These are phyloP conservation scores for Catunica adiposa DNA, from an alignment of 2,329 filamentous ascomycete species.

Conservation along the genomic window DNA sequence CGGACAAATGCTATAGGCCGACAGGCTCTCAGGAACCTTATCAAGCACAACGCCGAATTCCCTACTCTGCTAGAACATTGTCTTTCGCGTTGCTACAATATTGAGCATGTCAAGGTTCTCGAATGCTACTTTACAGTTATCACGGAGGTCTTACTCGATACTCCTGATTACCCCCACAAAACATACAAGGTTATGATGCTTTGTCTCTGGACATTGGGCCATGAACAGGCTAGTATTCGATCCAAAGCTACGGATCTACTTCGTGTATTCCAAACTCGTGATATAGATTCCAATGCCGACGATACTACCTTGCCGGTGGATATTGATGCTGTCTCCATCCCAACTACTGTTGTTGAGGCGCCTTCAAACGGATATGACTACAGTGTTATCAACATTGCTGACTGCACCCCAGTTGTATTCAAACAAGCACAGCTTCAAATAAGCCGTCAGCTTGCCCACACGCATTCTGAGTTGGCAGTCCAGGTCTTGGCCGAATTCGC, in stretches of 20 bases:
- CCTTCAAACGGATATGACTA: neutral
- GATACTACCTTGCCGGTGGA: neutral
- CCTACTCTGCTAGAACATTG: conserved; percentile 75
- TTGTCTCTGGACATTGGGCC: conserved; percentile 81
- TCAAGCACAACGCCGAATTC: conserved; percentile 78
- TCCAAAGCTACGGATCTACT: conserved; percentile 75
- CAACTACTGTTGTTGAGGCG: neutral
- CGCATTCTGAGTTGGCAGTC: conserved; percentile 79
- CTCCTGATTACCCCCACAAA: conserved; percentile 64
- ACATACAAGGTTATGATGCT: conserved; percentile 86
- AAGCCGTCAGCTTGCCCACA: conserved; percentile 73
- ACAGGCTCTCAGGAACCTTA: conserved; percentile 73
- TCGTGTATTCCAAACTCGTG: conserved; percentile 41
- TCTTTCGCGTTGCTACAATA: conserved; percentile 77
- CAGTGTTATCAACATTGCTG: conserved; percentile 70
- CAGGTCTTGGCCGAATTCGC: conserved; percentile 94
- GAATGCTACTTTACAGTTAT: conserved; percentile 94
- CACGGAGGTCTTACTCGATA: conserved; percentile 68
- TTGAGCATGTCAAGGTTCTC: conserved; percentile 64
- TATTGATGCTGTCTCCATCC: neutral
- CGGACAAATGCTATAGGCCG: conserved; percentile 81
- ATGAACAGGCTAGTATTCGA: conserved; percentile 74
- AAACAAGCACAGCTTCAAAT: conserved; percentile 96
- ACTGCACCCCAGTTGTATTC: conserved; percentile 96
- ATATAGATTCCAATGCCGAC: conserved; percentile 44